Conservation (phyloP, 805 yeast species). For the Zygosaccharomyces gambellarensis region DNA sequence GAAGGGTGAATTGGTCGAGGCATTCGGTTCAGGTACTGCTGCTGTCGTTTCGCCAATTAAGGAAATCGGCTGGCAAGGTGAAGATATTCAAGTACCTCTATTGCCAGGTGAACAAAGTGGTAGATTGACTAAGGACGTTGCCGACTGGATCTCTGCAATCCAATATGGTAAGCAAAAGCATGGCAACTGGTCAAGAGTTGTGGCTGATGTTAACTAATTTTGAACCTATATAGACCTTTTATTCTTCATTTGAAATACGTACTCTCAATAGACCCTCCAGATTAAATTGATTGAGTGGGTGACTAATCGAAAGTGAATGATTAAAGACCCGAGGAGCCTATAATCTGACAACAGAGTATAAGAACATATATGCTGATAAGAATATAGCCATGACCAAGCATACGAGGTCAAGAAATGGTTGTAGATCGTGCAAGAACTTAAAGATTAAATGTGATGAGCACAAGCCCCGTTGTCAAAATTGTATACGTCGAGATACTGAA, state of each 20-base stretch:
- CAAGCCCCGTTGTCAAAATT: conserved; percentile 58
- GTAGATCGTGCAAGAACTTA: conserved; percentile 55
- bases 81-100: conserved; percentile 72
- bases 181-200: conserved; percentile 45
- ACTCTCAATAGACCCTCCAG: neutral
- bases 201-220: conserved; percentile 30
- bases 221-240: neutral
- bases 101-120: conserved; percentile 76
- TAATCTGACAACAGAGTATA: neutral
- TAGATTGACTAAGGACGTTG: conserved; percentile 68
- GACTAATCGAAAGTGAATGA: neutral
- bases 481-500: conserved; percentile 40
- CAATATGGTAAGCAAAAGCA: conserved; percentile 83
- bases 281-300: neutral
- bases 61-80: conserved; percentile 74
- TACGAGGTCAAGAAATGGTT: conserved; percentile 50
- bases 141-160: conserved; percentile 80
- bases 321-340: neutral
- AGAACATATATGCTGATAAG: neutral
- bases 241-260: neutral
- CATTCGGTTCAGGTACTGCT: conserved; percentile 97
- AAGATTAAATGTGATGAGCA: conserved; percentile 68
- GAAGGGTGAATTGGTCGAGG: conserved; percentile 84
- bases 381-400: neutral
- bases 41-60: conserved; percentile 93